phyloP scores from a whole-genome alignment of 345 rosid genomes.

The Heritiera fomes region DNA sequence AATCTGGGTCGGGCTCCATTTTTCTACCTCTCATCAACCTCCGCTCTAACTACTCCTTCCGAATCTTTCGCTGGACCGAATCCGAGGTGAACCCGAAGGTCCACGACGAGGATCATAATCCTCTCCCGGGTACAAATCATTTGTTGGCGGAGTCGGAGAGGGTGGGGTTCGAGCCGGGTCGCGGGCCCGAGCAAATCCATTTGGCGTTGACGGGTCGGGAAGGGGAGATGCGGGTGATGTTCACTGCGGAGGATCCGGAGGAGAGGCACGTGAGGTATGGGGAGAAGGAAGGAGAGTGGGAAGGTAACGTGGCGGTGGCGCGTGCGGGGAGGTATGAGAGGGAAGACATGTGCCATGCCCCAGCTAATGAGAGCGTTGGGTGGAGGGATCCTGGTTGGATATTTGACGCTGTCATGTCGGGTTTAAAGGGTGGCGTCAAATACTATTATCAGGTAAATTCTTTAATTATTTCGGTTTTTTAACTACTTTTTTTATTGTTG shows the following conservation, averaged over 20 bases:
- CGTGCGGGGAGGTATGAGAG: conserved; percentile 71
- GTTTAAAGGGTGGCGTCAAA: conserved; percentile 57
- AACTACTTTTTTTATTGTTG: background rate
- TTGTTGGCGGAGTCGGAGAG: conserved; percentile 49
- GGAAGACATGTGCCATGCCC: conserved; percentile 79
- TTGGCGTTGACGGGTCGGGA: conserved; percentile 56
- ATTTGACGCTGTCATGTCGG: conserved; percentile 62
- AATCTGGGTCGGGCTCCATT: conserved; percentile 73
- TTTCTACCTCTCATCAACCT: conserved; percentile 68
- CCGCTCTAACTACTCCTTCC: conserved; percentile 80
- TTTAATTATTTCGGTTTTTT: background rate
- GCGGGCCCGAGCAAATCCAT: conserved; percentile 81
- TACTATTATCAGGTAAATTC: conserved; percentile 29
- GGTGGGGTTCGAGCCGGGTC: conserved; percentile 41
- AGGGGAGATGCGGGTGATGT: conserved; percentile 89
- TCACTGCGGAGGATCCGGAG: conserved; percentile 61
- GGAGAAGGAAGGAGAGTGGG: conserved; percentile 45
- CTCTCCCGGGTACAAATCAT: conserved; percentile 69
- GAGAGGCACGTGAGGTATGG: conserved; percentile 70
- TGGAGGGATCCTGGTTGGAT: conserved; percentile 99
- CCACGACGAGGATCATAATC: conserved; percentile 78
- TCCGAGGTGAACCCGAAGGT: conserved; percentile 59
- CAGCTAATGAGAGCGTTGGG: conserved; percentile 71
- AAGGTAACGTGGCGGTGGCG: conserved; percentile 35
- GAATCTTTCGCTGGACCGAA: conserved; percentile 85